Base-by-base conservation (phyloP, 129 eudicot genomes). In the Heracleum sosnowskyi region DNA sequence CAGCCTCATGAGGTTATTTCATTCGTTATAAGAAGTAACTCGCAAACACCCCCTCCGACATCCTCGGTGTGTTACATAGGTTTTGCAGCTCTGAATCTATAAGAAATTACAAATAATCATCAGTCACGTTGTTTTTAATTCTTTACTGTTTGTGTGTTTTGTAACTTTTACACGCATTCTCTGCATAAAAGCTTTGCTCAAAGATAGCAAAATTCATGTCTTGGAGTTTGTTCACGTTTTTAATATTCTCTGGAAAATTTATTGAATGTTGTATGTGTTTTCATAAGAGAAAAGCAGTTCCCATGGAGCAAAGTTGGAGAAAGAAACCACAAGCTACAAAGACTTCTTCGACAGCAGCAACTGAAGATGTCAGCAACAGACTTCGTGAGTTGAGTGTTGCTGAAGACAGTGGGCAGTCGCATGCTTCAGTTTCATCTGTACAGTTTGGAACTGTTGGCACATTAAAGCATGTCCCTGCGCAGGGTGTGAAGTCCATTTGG, bases 261-360 rank as follows among this genome's bases (percentile, higher is more conserved):
- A 10, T 34, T 9, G 33, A 10, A 0, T n/a, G 33, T n/a, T 60
- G 33, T n/a, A 1, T 26, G 1, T 55, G 24, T 8, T n/a, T 57
- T 60, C 33, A 11, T n/a, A n/a, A 93, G 98, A 80, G 86, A 73
- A 81, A 49, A 39, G 83, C 88, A 78, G 86, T 76, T 71, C 62
- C 51, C 24, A 62, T 73, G 80, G 91, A 82, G 45, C 84, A 89
- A 60, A 82, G 57, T 69, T 91, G 96, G 96, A 76, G 76, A 62
- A 88, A 86, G 88, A 91, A 78, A 82, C 76, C 90, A 66, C 79
- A 86, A 35, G 78, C 82, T 5, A 36, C 36, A 9, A 90, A 69
- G 69, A 82, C 74, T 63, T 69, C 41, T 36, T 83, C 89, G 47
- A 74, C 82, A 57, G 63, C 73, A 60, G 75, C 73, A 28, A 74